These are phyloP conservation scores for Oryza brachyantha DNA, from an alignment of 176 grass and related monocot genomes.

Conservation along the genomic window DNA sequence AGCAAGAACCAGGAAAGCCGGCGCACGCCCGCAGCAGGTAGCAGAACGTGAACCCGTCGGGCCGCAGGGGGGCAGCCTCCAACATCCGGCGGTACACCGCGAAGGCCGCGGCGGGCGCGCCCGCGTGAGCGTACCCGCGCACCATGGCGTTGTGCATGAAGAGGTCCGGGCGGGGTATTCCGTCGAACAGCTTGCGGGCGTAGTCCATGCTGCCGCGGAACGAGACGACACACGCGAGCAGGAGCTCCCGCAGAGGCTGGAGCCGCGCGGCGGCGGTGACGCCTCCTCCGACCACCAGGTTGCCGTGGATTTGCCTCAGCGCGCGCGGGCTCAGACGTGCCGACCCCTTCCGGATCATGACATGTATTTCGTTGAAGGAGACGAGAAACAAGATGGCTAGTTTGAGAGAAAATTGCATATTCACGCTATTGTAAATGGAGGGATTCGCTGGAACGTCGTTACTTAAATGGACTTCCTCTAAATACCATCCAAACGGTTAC, in stretches of 20 bases:
- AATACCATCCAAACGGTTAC: too few relatives aligned
- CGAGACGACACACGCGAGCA: constrained; percentile 18
- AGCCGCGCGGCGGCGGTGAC: neutral
- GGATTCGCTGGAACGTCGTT: too few relatives aligned
- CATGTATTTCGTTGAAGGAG: neutral
- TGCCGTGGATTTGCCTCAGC: constrained; percentile 37
- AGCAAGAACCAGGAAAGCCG: neutral
- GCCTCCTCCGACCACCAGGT: constrained; percentile 37
- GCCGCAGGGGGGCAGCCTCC: neutral
- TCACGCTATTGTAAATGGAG: too few relatives aligned
- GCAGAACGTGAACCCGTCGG: constrained; percentile 42
- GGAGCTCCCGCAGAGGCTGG: constrained; percentile 21
- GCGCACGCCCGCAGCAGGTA: constrained; percentile 40
- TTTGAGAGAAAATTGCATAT: too few relatives aligned
- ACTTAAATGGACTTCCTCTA: too few relatives aligned
- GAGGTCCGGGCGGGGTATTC: constrained; percentile 42
- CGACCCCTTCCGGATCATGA: constrained; percentile 40
- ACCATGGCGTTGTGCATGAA: constrained; percentile 56
- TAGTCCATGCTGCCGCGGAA: constrained; percentile 38
- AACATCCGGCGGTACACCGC: constrained; percentile 20
- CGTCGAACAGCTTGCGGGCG: constrained; percentile 42
- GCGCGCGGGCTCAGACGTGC: constrained; percentile 24
- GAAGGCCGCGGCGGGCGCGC: neutral
- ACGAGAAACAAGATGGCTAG: neutral
- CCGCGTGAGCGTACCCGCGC: constrained; percentile 14